Percentiles rank a stretch among this genome's conserved stretches.
phyloP scores from a whole-genome alignment of 2,329 filamentous ascomycete genomes.

The Penicillium verrucosum region DNA sequence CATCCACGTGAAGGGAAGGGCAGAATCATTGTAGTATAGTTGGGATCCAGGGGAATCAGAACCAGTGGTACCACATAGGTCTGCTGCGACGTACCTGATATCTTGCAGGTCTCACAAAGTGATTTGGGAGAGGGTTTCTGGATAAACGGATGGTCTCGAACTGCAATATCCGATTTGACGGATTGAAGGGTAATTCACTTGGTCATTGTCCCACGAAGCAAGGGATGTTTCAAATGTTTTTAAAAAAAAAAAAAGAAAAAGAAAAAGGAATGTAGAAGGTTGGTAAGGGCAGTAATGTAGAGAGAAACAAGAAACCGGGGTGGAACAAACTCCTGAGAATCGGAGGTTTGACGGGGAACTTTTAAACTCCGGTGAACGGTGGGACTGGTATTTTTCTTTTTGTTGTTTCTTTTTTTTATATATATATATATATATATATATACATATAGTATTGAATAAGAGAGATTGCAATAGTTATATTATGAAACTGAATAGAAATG shows the following conservation, averaged over 20 bases:
- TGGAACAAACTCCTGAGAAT: background rate
- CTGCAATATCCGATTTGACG: background rate
- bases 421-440: no score
- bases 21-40: background rate
- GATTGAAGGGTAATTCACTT: background rate
- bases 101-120: background rate
- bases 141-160: background rate
- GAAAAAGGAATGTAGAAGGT: background rate
- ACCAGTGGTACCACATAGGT: background rate
- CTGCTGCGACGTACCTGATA: background rate
- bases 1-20: background rate
- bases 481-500: background rate
- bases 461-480: background rate
- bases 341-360: background rate
- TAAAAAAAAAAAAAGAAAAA: background rate
- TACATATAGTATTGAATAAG: background rate
- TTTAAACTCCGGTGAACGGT: background rate
- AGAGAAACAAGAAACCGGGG: background rate
- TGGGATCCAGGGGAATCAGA: background rate
- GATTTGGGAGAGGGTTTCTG: background rate
- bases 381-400: background rate
- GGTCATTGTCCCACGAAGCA: background rate
- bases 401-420: background rate
- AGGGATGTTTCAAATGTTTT: background rate
- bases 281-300: background rate